A percentile compares a stretch with the other conserved stretches of the same genome.
These are phyloP conservation scores for Penicillium cataractarum DNA, from an alignment of 495 filamentous ascomycete species.

Conservation along the genomic window DNA sequence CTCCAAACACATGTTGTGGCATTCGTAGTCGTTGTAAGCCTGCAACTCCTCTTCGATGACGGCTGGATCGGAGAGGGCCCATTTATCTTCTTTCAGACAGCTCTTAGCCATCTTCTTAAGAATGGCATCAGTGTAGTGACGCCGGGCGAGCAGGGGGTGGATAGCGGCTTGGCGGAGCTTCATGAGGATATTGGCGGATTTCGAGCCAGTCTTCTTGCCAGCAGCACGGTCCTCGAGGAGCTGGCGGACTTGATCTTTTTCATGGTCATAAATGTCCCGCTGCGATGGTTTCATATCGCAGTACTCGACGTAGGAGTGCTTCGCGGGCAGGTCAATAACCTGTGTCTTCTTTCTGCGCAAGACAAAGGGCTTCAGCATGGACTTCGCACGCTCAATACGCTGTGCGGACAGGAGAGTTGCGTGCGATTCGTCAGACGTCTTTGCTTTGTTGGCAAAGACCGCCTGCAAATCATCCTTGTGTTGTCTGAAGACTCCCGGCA, in stretches of 20 bases:
- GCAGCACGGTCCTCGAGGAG: constrained; percentile 59
- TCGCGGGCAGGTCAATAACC: constrained; percentile 87
- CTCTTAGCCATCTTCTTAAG: constrained; percentile 79
- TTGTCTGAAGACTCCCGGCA: constrained; percentile 78
- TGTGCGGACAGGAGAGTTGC: constrained; percentile 80
- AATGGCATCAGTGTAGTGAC: constrained; percentile 71
- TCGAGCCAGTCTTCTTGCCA: constrained; percentile 58
- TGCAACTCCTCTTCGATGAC: constrained; percentile 74
- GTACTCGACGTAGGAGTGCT: constrained; percentile 74
- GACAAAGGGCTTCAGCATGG: constrained; percentile 94
- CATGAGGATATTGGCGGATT: constrained; percentile 80
- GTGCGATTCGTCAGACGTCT: constrained; percentile 71
- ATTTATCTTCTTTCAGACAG: constrained; percentile 66
- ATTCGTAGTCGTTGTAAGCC: constrained; percentile 77
- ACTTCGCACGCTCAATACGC: constrained; percentile 80
- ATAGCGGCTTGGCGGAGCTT: constrained; percentile 90
- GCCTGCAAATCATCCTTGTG: constrained; percentile 73
- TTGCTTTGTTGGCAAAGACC: constrained; percentile 89
- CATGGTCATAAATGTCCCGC: constrained; percentile 67
- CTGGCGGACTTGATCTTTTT: constrained; percentile 57
- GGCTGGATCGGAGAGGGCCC: constrained; percentile 60
- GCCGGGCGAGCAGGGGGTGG: constrained; percentile 85
- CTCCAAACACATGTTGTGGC: constrained; percentile 75
- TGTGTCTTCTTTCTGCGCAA: constrained; percentile 92
- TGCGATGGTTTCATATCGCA: constrained; percentile 76